These are phyloP conservation scores for Blastobotrys peoriensis DNA, from an alignment of 805 yeast genomes.

Conservation along the genomic window DNA sequence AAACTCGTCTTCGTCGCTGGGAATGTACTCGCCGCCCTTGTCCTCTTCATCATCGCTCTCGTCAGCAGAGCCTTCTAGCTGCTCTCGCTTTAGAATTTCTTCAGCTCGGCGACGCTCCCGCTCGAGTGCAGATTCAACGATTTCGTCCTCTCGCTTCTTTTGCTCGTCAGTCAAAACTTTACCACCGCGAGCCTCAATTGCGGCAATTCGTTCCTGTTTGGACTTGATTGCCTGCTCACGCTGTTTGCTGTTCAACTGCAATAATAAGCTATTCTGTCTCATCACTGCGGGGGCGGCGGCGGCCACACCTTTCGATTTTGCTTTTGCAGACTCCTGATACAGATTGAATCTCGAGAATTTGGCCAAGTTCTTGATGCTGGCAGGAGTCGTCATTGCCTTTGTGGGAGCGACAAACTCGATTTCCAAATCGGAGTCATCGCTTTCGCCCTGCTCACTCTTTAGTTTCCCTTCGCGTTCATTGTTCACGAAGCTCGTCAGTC, in stretches of 20 bases:
- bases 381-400: slow-evolving; percentile 6
- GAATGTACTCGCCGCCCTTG: slow-evolving; percentile 3
- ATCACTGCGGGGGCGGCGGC: background rate
- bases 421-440: slow-evolving; percentile 17
- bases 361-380: slow-evolving; percentile 9
- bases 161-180: slow-evolving; percentile 16
- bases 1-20: slow-evolving; percentile 8
- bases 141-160: slow-evolving; percentile 14
- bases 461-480: background rate
- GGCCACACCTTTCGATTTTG: background rate
- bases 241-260: slow-evolving; percentile 13
- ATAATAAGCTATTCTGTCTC: slow-evolving; percentile 3
- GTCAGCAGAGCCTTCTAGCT: background rate
- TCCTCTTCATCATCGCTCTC: slow-evolving; percentile 14
- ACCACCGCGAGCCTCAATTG: slow-evolving; percentile 17
- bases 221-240: slow-evolving; percentile 17
- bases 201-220: slow-evolving; percentile 14
- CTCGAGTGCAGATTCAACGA: slow-evolving; percentile 18
- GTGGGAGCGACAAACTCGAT: slow-evolving; percentile 16
- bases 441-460: slow-evolving; percentile 8
- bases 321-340: background rate
- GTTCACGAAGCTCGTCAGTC: slow-evolving; percentile 14
- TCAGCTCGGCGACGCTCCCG: slow-evolving; percentile 20
- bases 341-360: slow-evolving; percentile 12
- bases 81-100: slow-evolving; percentile 14